Evolutionary conservation across 805 yeast species (phyloP), one percentile per base, ranked within the genome.

Genomic region (Wickerhamiella lipophila): DNA sequence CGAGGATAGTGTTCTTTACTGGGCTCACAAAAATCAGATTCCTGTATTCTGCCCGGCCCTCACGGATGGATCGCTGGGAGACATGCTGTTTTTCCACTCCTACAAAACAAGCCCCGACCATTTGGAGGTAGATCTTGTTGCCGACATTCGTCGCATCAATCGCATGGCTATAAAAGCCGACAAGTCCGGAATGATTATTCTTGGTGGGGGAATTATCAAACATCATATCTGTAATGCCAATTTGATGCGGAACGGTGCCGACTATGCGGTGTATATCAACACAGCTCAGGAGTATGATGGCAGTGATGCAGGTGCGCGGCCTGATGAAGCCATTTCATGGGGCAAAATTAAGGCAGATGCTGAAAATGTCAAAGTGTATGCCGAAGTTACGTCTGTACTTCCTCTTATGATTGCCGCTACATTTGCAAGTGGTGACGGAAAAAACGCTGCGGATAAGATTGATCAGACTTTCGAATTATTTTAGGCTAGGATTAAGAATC

Each of bases 241-340:
- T 64, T 72, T 92, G 58, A 92, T 92, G 99, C 82, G 99, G 72
- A 94, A 92, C 60, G 99, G 99, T 60, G 98, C 99, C 19, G 99
- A 92, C 64, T 86, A 81, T 63, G 97, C 98, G 5, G 96, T 92
- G 16, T 92, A 77, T 67, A 89, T 92, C 64, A 92, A 92, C 67
- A 92, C 99, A 13, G 98, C 96, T 42, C 97, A 92, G 68, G 99
- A 92, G 64, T 92, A 87, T 59, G 99, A 92, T 63, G 98, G 98
- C 42, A 85, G 96, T 21, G 98, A 92, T 66, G 97, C 98, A 9
- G 98, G 98, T 55, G 98, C 98, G 5, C 78, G 98, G 64, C 97
- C 97, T 1, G 98, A 92, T 64, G 99, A 92, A 69, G 98, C 98
- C 23, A 83, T 92, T 47, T 83, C 95, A 35, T 92, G 99, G 99